Evolutionary conservation across 2,329 filamentous ascomycete genomes (phyloP).

Genomic region (Colletotrichum coccodes): DNA sequence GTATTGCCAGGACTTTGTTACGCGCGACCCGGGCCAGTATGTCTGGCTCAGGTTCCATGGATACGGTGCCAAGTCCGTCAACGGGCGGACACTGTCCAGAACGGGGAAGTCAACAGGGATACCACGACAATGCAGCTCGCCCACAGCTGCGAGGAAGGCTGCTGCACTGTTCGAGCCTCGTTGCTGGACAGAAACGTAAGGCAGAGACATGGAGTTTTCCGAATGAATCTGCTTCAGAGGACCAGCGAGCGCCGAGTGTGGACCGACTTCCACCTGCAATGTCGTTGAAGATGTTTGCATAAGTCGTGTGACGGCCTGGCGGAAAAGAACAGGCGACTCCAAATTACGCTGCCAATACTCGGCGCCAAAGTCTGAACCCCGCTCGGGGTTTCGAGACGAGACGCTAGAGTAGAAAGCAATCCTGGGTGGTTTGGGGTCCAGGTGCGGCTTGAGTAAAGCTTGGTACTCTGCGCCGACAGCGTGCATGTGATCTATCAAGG

Average conservation of each 20-base stretch:
- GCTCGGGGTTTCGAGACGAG: neutral
- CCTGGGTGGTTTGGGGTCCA: neutral
- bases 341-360: constrained; percentile 33
- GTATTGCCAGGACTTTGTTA: constrained; percentile 37
- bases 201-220: constrained; percentile 56
- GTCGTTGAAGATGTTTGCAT: constrained; percentile 34
- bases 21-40: constrained; percentile 37
- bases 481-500: constrained; percentile 26
- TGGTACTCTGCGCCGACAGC: constrained; percentile 20
- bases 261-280: constrained; percentile 35
- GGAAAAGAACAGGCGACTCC: constrained; percentile 31
- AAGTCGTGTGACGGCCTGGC: constrained; percentile 20
- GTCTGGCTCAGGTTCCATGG: constrained; percentile 37
- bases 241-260: constrained; percentile 27
- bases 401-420: constrained; percentile 25
- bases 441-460: neutral
- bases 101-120: constrained; percentile 7
- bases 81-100: neutral
- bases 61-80: constrained; percentile 38
- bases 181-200: constrained; percentile 57
- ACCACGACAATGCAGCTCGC: constrained; percentile 47
- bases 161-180: constrained; percentile 62
- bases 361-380: constrained; percentile 6
- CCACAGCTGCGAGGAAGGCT: constrained; percentile 53
- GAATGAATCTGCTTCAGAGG: constrained; percentile 50